These are phyloP conservation scores for Fusarium paranaense DNA, from an alignment of 2,329 filamentous ascomycete species.

Conservation along the genomic window DNA sequence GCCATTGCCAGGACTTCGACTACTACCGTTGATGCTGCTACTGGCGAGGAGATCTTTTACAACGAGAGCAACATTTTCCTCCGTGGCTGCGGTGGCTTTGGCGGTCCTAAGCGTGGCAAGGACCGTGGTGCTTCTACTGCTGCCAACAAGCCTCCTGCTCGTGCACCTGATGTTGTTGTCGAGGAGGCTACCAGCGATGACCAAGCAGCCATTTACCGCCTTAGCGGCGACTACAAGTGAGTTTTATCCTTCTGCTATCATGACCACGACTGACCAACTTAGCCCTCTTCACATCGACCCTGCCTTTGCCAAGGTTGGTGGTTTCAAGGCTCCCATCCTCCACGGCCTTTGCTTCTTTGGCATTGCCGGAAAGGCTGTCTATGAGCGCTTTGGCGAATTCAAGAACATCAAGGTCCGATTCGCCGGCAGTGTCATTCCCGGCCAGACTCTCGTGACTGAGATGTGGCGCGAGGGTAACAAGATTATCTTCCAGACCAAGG, in stretches of 20 bases:
- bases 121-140: constrained; percentile 86
- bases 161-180: constrained; percentile 82
- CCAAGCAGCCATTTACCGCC: constrained; percentile 91
- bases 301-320: constrained; percentile 91
- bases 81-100: constrained; percentile 90
- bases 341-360: constrained; percentile 98
- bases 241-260: constrained; percentile 27
- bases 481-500: constrained; percentile 86
- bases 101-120: constrained; percentile 79
- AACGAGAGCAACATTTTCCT: constrained; percentile 96
- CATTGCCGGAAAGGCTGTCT: constrained; percentile 89
- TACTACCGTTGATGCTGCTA: constrained; percentile 86
- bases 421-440: constrained; percentile 85
- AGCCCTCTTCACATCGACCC: constrained; percentile 95
- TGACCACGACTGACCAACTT: background rate
- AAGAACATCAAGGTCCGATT: constrained; percentile 95
- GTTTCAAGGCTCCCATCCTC: constrained; percentile 93
- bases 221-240: constrained; percentile 92
- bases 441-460: constrained; percentile 91
- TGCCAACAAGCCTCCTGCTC: constrained; percentile 80
- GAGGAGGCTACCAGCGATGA: constrained; percentile 90
- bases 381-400: constrained; percentile 83
- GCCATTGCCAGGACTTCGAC: constrained; percentile 84
- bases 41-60: constrained; percentile 93
- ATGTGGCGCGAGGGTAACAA: constrained; percentile 91